A percentile compares a stretch with the other conserved stretches of the same genome.
phyloP scores from a whole-genome alignment of 257 asterid genomes.

The Anisodus tanguticus region DNA sequence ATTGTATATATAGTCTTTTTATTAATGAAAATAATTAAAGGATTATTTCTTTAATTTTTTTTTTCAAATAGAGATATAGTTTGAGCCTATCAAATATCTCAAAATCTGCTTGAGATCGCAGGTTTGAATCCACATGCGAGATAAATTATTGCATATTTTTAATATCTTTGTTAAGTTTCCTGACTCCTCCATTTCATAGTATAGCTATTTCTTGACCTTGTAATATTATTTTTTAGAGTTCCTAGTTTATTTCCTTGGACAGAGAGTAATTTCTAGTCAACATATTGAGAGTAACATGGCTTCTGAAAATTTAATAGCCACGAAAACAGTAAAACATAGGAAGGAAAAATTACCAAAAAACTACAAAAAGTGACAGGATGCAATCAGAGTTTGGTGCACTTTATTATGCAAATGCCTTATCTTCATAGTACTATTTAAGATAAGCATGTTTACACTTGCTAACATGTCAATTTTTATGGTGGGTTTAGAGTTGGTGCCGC shows the following conservation, averaged over 20 bases:
- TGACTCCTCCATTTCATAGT: too few species aligned
- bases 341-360: background rate
- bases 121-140: background rate
- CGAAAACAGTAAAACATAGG: background rate
- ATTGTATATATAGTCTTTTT: too few species aligned
- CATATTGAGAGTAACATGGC: background rate
- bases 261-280: too few species aligned
- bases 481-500: conserved; percentile 16
- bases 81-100: background rate
- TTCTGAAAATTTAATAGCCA: background rate
- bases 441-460: background rate
- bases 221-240: too few species aligned
- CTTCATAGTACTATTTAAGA: background rate
- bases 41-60: too few species aligned
- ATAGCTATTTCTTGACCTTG: too few species aligned
- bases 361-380: background rate
- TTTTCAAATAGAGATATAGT: too few species aligned
- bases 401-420: background rate
- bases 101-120: background rate
- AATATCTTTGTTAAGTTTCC: too few species aligned
- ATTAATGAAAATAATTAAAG: too few species aligned
- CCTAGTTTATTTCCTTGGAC: background rate
- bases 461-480: background rate
- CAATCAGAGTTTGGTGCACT: conserved; percentile 9
- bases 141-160: background rate